Evolutionary conservation across 208 protist genomes (phyloP).

Genomic region (Trichomonas vaginalis): DNA sequence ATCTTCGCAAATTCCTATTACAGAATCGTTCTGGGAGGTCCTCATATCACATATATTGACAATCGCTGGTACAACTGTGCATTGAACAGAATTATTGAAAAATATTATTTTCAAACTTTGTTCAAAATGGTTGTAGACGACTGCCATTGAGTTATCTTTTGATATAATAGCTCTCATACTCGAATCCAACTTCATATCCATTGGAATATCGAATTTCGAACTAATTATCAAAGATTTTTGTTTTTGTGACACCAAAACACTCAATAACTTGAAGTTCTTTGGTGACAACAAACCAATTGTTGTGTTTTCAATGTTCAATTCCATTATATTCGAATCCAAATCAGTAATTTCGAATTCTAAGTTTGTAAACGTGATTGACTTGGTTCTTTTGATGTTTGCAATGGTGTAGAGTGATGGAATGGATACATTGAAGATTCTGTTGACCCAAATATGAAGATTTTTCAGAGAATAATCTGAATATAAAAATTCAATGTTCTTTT

Average conservation of each 20-base stretch:
- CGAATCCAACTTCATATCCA: background rate
- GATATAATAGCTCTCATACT: background rate
- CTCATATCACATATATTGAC: background rate
- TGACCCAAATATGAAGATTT: background rate
- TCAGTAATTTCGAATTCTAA: too few species aligned
- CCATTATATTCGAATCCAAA: background rate
- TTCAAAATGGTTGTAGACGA: background rate
- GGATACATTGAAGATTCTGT: background rate
- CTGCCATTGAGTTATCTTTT: background rate
- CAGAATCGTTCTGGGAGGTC: background rate
- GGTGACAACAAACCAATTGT: too few species aligned
- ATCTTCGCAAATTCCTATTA: background rate
- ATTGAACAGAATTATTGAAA: background rate
- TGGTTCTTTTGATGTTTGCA: background rate
- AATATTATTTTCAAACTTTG: background rate
- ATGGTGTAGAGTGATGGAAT: background rate
- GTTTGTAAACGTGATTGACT: background rate
- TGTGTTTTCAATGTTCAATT: background rate
- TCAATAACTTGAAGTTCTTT: too few species aligned
- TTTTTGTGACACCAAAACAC: background rate
- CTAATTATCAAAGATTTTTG: background rate
- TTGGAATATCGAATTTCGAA: background rate
- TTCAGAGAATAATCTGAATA: background rate
- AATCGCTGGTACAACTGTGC: background rate
- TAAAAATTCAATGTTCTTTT: background rate